A percentile compares a stretch with the other conserved stretches of the same genome.
Conservation (phyloP, 2,329 filamentous ascomycete species). For the Purpureocillium takamizusanense region DNA sequence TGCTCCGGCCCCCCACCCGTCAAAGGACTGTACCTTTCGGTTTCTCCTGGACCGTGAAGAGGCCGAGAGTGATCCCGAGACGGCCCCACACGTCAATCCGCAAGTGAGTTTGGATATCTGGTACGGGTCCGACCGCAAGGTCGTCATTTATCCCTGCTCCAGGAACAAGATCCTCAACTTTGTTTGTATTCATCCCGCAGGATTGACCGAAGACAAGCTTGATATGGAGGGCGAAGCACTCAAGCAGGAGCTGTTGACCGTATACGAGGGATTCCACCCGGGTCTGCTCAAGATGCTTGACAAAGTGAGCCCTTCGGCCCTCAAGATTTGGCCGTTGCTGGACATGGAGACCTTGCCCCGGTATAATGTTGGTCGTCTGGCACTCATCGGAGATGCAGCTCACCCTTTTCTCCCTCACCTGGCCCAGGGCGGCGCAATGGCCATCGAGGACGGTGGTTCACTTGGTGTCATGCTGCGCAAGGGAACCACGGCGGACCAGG, state of each 20-base stretch:
- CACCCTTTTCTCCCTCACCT: slow-evolving; percentile 53
- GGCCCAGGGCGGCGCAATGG: slow-evolving; percentile 42
- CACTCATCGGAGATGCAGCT: slow-evolving; percentile 56
- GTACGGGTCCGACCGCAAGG: slow-evolving; percentile 29
- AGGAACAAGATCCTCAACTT: slow-evolving; percentile 37
- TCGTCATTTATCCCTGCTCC: slow-evolving; percentile 39
- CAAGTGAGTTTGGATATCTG: slow-evolving; percentile 21
- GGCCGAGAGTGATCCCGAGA: too few relatives aligned
- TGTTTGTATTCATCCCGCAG: slow-evolving; percentile 40
- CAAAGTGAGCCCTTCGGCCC: slow-evolving; percentile 14
- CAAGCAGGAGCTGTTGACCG: too few relatives aligned
- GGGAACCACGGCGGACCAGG: slow-evolving; percentile 31
- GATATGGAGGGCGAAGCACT: too few relatives aligned
- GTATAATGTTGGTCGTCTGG: slow-evolving; percentile 46
- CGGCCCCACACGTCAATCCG: slow-evolving; percentile 12
- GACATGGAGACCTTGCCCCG: slow-evolving; percentile 51
- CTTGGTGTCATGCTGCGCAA: slow-evolving; percentile 45
- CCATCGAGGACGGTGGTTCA: slow-evolving; percentile 58
- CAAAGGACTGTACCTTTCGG: too few relatives aligned
- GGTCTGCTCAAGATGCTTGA: background rate
- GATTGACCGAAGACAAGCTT: slow-evolving; percentile 5
- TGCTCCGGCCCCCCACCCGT: background rate
- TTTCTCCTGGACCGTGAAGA: too few relatives aligned
- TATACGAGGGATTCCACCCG: too few relatives aligned
- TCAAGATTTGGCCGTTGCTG: slow-evolving; percentile 50